phyloP scores from a whole-genome alignment of 345 rosid species.

The Citrus glauca region DNA sequence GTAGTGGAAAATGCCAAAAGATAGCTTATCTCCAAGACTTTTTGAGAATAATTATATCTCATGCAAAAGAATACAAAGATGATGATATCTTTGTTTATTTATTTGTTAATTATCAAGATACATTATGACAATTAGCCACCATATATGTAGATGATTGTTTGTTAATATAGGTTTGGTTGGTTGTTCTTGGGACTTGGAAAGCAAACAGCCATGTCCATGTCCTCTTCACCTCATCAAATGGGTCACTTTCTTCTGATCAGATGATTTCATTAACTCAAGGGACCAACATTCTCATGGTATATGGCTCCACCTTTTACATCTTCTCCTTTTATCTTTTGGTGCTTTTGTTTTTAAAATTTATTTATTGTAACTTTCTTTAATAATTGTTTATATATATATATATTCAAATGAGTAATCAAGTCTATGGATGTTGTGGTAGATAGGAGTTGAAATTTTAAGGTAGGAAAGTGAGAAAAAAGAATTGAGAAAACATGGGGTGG shows the following conservation, averaged over 20 bases:
- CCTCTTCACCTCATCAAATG: constrained; percentile 16
- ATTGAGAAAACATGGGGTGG: neutral
- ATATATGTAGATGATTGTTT: neutral
- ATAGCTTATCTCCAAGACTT: neutral
- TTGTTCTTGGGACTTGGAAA: constrained; percentile 26
- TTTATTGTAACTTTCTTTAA: neutral
- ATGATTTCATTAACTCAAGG: constrained; percentile 28
- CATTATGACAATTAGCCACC: neutral
- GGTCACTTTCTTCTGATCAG: constrained; percentile 30
- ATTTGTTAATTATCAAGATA: neutral
- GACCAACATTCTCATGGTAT: constrained; percentile 47
- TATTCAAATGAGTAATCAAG: neutral
- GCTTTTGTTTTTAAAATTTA: neutral
- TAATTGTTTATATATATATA: neutral
- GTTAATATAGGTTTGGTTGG: neutral
- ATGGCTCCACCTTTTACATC: constrained; percentile 20
- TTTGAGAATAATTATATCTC: neutral
- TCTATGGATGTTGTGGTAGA: neutral
- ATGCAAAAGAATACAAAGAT: neutral
- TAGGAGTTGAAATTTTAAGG: neutral
- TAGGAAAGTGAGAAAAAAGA: neutral
- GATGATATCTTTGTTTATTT: neutral
- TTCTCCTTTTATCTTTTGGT: constrained; percentile 3
- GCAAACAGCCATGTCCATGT: constrained; percentile 14
- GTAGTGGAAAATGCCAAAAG: constrained; percentile 2